Base-by-base conservation (phyloP, 2,329 filamentous ascomycete genomes). In the Corinectria fuckeliana region DNA sequence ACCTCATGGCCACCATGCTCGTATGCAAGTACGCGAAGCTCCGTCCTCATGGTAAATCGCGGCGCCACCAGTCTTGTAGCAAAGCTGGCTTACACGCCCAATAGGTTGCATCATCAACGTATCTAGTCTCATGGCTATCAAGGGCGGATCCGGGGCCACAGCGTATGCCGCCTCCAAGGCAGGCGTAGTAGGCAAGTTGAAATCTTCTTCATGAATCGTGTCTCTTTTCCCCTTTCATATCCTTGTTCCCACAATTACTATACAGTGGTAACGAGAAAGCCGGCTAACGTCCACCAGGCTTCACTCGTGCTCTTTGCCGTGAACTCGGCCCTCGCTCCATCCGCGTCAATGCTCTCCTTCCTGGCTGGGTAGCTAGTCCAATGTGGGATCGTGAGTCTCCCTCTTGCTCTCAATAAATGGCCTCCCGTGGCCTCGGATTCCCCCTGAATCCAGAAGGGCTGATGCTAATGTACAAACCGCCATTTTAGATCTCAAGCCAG, bases 91-190 rank as follows among this genome's bases (percentile, higher is more conserved):
- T 50, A 62, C 52, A 57, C 14, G 39, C 14, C 13, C 20, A 32
- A 5, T 44, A 85, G 85, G 82, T 7, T 91, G 87, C 70, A 93
- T 96, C 61, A 88, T 96, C 74, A 96, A 96, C 71, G 79, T 97
- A 20, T 88, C 91, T 1, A 94, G 91, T 47, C 78, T 96, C 26
- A 82, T 96, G 44, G 92, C 88, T 0, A 71, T 82, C 1, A 88
- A 88, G 58, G 89, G 88, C 1, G 90, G 89, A 1, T 80, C 80
- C 2, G 93, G 93, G 6, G 88, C 89, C 11, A 85, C 89, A 4
- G 85, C 88, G 0, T 95, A 95, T 72, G 88, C 90, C 5, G 91
- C 91, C 7, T 89, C 88, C 41, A 96, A 96, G 73, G 91, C 92
- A 5, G 92, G 91, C 2, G 77, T 96, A 1, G 74, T 95, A 14